Conservation (phyloP, 169 alveolate species). For the Cytauxzoon felis region DNA sequence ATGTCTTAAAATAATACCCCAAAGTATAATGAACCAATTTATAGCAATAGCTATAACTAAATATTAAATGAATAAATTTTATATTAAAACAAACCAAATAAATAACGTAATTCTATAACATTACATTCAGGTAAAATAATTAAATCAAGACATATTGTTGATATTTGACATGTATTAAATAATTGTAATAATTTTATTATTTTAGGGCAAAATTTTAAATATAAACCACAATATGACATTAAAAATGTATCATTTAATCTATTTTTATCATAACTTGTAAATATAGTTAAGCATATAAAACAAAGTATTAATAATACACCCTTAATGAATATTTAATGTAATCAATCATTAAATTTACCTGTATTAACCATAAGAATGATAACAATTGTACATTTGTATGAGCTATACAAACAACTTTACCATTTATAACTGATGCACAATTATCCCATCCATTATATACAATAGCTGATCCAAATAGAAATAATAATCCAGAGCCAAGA, state of each 20-base stretch:
- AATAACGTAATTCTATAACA: slow-evolving; percentile 23
- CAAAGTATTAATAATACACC: slow-evolving; percentile 34
- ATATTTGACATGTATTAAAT: slow-evolving; percentile 50
- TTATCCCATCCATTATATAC: slow-evolving; percentile 57
- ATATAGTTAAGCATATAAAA: slow-evolving; percentile 41
- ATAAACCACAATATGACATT: slow-evolving; percentile 40
- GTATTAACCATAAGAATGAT: slow-evolving; percentile 39
- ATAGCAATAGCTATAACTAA: slow-evolving; percentile 33
- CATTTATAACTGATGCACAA: slow-evolving; percentile 46
- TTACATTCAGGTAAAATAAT: slow-evolving; percentile 60
- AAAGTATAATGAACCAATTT: slow-evolving; percentile 39
- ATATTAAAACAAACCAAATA: slow-evolving; percentile 24
- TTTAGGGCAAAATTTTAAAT: slow-evolving; percentile 58
- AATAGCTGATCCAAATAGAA: slow-evolving; percentile 26
- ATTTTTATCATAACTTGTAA: slow-evolving; percentile 28
- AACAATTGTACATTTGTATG: slow-evolving; percentile 41
- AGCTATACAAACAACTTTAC: slow-evolving; percentile 49
- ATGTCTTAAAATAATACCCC: slow-evolving; percentile 45
- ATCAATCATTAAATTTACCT: slow-evolving; percentile 6
- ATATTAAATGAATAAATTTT: too few species aligned
- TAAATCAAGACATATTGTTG: slow-evolving; percentile 39
- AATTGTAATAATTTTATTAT: slow-evolving; percentile 50
- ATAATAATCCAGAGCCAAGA: slow-evolving; percentile 35
- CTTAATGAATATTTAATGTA: neutral
- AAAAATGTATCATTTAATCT: slow-evolving; percentile 26